Evolutionary conservation across 164 flowering plant genomes (phyloP).

Genomic region (Annona squamosa): DNA sequence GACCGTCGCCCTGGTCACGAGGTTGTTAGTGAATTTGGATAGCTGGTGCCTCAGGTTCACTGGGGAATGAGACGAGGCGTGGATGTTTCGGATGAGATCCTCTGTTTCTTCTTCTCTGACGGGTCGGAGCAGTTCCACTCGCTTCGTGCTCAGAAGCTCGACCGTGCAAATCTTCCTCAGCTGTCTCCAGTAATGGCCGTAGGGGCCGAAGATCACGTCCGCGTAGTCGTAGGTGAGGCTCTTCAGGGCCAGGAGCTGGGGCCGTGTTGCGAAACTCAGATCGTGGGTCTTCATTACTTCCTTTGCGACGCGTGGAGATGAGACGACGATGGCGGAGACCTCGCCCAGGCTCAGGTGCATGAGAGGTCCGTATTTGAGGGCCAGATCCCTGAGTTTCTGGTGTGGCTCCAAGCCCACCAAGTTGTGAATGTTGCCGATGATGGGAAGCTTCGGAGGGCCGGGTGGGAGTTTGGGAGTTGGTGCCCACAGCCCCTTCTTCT

Average conservation of each 20-base stretch:
- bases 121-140: constrained; percentile 19
- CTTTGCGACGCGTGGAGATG: constrained; percentile 21
- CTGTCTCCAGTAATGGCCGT: constrained; percentile 30
- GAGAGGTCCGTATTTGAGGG: constrained; percentile 25
- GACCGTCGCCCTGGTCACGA: constrained; percentile 20
- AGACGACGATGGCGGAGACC: constrained; percentile 16
- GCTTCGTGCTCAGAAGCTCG: constrained; percentile 28
- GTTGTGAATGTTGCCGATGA: constrained; percentile 29
- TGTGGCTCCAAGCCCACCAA: constrained; percentile 19
- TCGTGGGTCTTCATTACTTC: constrained; percentile 24
- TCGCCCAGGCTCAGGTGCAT: constrained; percentile 29
- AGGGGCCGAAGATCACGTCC: constrained; percentile 6
- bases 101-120: constrained; percentile 22
- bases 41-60: constrained; percentile 21
- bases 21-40: constrained; percentile 9
- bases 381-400: constrained; percentile 14
- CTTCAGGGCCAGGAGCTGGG: background rate
- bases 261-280: constrained; percentile 15
- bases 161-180: constrained; percentile 24
- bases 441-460: constrained; percentile 25
- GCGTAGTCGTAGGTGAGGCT: constrained; percentile 8
- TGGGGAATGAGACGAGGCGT: constrained; percentile 1
- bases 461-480: constrained; percentile 14
- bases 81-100: constrained; percentile 15
- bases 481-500: background rate